Percentiles rank a stretch among this genome's conserved stretches.
These are phyloP conservation scores for Eragrostis curvula DNA, from an alignment of 176 grass and related monocot genomes.

Conservation along the genomic window DNA sequence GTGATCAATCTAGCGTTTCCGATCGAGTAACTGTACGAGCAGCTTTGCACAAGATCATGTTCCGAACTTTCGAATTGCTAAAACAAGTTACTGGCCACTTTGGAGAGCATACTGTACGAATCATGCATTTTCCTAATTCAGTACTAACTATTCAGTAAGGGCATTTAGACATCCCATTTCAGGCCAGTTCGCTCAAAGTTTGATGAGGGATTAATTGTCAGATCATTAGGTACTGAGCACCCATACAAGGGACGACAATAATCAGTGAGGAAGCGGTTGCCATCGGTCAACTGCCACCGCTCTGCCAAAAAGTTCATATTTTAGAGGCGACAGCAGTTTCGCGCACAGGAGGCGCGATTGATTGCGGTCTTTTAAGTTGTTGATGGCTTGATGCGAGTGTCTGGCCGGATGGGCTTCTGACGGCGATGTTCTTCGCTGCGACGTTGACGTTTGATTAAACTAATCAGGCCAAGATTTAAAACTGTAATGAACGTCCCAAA, in stretches of 20 bases:
- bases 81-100: not conserved
- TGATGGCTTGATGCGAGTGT: conserved; percentile 1
- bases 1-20: conserved; percentile 36
- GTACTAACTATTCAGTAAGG: not conserved
- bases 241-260: not conserved
- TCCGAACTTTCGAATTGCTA: not conserved
- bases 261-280: not conserved
- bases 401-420: not conserved
- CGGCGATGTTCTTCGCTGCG: not conserved
- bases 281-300: not conserved
- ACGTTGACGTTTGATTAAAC: conserved; percentile 26
- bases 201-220: not conserved
- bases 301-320: not conserved
- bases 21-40: conserved; percentile 17
- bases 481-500: not conserved
- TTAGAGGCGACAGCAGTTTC: not conserved
- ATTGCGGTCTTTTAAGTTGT: not conserved
- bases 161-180: conserved; percentile 7
- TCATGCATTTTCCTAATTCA: not conserved
- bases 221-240: conserved; percentile 1
- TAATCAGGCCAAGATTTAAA: not conserved
- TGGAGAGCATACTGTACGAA: not conserved
- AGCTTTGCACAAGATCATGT: conserved; percentile 11
- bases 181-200: not conserved
- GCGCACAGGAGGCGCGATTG: not conserved